Conservation (phyloP, 139 green algal genomes). For the Raphidocelis subcapitata region DNA sequence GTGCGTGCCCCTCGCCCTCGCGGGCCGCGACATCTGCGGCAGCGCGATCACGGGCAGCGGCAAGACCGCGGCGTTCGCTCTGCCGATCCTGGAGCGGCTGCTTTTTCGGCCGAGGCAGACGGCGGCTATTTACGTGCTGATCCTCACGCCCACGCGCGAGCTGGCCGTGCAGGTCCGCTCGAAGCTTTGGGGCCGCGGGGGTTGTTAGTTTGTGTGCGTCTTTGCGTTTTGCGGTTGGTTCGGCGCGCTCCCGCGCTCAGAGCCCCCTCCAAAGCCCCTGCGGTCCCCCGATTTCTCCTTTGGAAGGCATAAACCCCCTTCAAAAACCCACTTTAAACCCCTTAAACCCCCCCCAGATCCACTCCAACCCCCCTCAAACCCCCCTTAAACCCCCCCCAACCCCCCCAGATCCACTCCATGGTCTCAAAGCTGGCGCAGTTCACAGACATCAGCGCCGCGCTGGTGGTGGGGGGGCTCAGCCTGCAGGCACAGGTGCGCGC, state of each 20-base stretch:
- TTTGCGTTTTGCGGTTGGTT: not conserved
- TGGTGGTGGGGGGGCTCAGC: conserved; percentile 94
- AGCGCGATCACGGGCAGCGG: conserved; percentile 94
- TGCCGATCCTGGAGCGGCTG: conserved; percentile 93
- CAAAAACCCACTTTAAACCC: too few relatives aligned
- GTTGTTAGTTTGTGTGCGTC: not conserved
- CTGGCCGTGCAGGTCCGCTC: conserved; percentile 87
- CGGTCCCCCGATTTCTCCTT: too few relatives aligned
- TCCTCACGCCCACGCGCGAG: conserved; percentile 91
- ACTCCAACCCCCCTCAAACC: not conserved
- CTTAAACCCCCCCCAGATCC: not conserved
- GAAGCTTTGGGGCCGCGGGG: too few relatives aligned
- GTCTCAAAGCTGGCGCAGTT: conserved; percentile 90
- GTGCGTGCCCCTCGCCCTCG: conserved; percentile 90
- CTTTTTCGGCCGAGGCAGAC: conserved; percentile 73
- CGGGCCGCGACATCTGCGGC: conserved; percentile 93
- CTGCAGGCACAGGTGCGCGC: conserved; percentile 71
- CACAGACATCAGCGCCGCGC: conserved; percentile 82
- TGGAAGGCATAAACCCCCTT: too few relatives aligned
- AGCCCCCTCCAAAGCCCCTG: too few relatives aligned
- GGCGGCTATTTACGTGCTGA: conserved; percentile 73
- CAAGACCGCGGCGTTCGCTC: conserved; percentile 96
- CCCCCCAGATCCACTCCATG: conserved; percentile 89
- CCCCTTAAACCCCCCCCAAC: not conserved
- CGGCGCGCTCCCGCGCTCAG: too few relatives aligned